These are phyloP conservation scores for Eucalyptus erythrocorys DNA, from an alignment of 345 rosid genomes.

Conservation along the genomic window DNA sequence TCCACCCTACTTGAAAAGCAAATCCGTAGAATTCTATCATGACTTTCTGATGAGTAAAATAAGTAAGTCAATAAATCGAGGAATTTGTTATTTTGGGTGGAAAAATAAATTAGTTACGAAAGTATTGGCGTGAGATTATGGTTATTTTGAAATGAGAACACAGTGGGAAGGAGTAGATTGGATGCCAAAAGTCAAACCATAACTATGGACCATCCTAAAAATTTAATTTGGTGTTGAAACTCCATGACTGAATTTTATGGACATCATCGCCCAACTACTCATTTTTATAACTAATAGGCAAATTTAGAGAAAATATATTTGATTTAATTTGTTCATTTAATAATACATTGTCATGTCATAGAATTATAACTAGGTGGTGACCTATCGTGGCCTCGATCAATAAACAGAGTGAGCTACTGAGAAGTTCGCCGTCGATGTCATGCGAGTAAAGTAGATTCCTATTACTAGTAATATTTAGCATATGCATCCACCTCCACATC, in stretches of 20 bases:
- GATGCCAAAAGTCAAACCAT: neutral
- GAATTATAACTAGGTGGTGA: neutral
- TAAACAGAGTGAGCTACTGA: neutral
- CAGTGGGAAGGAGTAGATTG: neutral
- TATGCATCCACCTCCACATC: neutral
- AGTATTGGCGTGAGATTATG: neutral
- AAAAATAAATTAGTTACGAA: neutral
- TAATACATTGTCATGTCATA: neutral
- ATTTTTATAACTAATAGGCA: neutral
- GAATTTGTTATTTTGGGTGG: rapidly evolving
- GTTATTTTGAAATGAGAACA: neutral
- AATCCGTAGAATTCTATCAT: rapidly evolving
- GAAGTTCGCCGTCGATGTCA: neutral
- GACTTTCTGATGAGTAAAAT: rapidly evolving
- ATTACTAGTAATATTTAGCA: neutral
- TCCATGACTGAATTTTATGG: neutral
- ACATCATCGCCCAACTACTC: rapidly evolving
- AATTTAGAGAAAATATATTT: neutral
- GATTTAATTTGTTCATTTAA: neutral
- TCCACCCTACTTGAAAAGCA: neutral
- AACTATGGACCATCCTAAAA: neutral
- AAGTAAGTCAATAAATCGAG: neutral
- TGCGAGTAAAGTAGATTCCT: neutral
- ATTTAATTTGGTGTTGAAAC: neutral
- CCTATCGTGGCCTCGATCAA: rapidly evolving